A percentile compares a stretch with the other conserved stretches of the same genome.
These are phyloP conservation scores for Plantago elongata DNA, from an alignment of 257 asterid species.

Conservation along the genomic window DNA sequence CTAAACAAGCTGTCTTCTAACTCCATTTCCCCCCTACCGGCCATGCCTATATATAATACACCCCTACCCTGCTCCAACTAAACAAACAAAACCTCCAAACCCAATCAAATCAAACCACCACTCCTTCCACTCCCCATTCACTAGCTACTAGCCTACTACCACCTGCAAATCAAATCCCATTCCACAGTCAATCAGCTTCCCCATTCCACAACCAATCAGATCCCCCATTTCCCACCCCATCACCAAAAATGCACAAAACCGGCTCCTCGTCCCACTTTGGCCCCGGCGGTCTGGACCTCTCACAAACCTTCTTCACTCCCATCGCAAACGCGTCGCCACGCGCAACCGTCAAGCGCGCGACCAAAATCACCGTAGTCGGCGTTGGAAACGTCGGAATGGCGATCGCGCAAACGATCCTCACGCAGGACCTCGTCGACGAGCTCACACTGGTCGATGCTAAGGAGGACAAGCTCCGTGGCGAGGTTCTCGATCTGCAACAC, in stretches of 20 bases:
- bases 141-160: too few relatives aligned
- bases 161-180: too few relatives aligned
- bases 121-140: background rate
- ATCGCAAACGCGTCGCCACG: slow-evolving; percentile 39
- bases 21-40: too few relatives aligned
- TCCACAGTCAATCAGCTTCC: background rate
- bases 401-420: slow-evolving; percentile 83
- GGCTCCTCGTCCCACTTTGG: slow-evolving; percentile 55
- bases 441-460: slow-evolving; percentile 73
- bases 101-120: too few relatives aligned
- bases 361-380: slow-evolving; percentile 76
- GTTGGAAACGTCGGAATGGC: slow-evolving; percentile 97
- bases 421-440: slow-evolving; percentile 81
- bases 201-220: background rate
- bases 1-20: too few relatives aligned
- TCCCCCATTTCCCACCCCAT: background rate
- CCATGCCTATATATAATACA: too few relatives aligned
- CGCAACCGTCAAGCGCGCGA: slow-evolving; percentile 47
- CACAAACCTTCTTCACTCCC: slow-evolving; percentile 55
- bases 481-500: slow-evolving; percentile 86
- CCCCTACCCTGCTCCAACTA: too few relatives aligned
- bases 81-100: too few relatives aligned
- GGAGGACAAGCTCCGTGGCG: slow-evolving; percentile 74
- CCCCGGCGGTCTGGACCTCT: slow-evolving; percentile 72
- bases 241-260: slow-evolving; percentile 38